Conservation (phyloP, 2,329 filamentous ascomycete species). For the Paracoccidioides lutzii region DNA sequence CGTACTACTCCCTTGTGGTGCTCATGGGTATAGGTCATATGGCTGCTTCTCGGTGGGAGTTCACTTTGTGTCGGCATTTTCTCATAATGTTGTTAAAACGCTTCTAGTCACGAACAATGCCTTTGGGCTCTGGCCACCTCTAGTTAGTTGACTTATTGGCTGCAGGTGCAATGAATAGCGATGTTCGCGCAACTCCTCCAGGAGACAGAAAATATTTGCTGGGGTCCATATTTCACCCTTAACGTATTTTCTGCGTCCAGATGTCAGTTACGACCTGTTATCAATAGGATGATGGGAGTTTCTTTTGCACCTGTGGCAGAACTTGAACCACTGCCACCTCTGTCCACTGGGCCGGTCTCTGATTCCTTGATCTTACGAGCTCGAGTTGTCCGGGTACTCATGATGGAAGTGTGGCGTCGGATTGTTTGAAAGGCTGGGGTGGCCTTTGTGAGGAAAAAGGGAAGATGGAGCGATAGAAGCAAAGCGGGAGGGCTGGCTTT, state of each 20-base stretch:
- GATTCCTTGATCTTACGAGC: background rate
- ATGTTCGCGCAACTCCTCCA: no score
- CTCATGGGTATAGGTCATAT: no score
- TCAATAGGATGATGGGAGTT: background rate
- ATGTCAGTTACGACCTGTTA: background rate
- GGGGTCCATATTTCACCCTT: no score
- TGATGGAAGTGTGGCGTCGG: background rate
- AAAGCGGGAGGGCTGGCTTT: background rate
- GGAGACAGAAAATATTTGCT: no score
- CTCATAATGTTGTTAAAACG: no score
- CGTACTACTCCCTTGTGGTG: no score
- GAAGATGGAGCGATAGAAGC: background rate
- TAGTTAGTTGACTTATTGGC: no score
- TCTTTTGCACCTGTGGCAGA: background rate
- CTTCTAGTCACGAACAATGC: no score
- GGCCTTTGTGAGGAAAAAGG: conserved; percentile 1
- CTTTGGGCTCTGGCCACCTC: no score
- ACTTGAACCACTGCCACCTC: background rate
- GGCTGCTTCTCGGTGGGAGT: no score
- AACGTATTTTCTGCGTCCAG: background rate
- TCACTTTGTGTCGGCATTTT: no score
- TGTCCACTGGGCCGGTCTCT: background rate
- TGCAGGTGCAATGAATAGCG: no score
- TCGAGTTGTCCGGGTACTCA: background rate
- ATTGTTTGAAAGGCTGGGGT: background rate